Evolutionary conservation across 208 protist species (phyloP).

Genomic region (Histomonas meleagridis): DNA sequence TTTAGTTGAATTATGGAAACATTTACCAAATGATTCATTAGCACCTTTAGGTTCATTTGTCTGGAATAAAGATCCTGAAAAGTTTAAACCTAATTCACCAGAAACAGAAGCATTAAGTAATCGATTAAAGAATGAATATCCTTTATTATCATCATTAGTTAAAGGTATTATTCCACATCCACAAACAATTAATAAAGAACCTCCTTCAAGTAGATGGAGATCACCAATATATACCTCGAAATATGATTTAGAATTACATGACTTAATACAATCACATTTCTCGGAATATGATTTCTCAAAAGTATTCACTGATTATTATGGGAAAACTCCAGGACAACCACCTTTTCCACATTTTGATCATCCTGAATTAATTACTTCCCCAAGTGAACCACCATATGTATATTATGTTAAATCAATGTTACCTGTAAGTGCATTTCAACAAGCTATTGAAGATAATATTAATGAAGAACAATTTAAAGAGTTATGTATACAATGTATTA

Average conservation of each 20-base stretch:
- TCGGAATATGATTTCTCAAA: not conserved
- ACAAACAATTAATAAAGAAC: not conserved
- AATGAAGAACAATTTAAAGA: constrained; percentile 6
- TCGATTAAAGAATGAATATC: not conserved
- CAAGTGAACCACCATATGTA: constrained; percentile 24
- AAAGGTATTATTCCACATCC: constrained; percentile 29
- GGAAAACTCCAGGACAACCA: not conserved
- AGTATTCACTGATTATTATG: constrained; percentile 31
- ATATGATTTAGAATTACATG: not conserved
- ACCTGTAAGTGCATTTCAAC: not conserved
- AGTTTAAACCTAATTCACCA: not conserved
- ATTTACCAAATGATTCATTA: not conserved
- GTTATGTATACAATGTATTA: not conserved
- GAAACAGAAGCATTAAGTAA: not conserved
- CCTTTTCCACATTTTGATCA: constrained; percentile 27
- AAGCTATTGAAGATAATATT: not conserved
- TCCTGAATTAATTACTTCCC: not conserved
- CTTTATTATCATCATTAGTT: not conserved
- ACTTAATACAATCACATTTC: not conserved
- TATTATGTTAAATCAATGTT: constrained; percentile 30
- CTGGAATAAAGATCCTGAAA: constrained; percentile 21
- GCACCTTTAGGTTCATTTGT: constrained; percentile 2
- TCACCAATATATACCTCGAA: constrained; percentile 32
- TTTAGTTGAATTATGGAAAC: not conserved
- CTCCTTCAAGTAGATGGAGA: not conserved